phyloP scores from a whole-genome alignment of 805 yeast genomes.

The Pichia scutulata region DNA sequence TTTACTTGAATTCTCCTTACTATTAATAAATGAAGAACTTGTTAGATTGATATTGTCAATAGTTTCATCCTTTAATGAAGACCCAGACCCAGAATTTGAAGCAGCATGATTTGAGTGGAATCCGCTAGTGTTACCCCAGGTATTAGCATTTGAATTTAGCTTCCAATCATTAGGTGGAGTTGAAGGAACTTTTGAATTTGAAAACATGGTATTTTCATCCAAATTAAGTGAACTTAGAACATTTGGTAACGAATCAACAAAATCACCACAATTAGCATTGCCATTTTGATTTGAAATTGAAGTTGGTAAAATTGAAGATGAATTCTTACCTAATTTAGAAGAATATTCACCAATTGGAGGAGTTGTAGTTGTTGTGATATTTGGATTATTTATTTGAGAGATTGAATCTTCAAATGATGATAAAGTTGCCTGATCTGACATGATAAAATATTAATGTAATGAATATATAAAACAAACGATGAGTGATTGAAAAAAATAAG shows the following conservation, averaged over 20 bases:
- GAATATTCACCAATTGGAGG: constrained; percentile 25
- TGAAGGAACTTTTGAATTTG: constrained; percentile 19
- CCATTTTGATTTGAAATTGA: constrained; percentile 2
- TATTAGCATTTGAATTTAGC: constrained; percentile 3
- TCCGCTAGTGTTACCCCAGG: constrained; percentile 3
- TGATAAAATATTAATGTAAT: constrained; percentile 1
- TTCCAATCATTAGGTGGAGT: constrained; percentile 22
- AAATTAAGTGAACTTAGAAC: constrained; percentile 40
- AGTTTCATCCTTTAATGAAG: constrained; percentile 7
- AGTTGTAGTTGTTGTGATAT: constrained; percentile 25
- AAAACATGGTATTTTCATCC: constrained; percentile 25
- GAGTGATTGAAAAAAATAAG: background rate
- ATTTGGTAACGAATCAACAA: constrained; percentile 36
- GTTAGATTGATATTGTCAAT: background rate
- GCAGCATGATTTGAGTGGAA: constrained; percentile 5
- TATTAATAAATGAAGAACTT: background rate
- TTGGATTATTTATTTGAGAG: constrained; percentile 16
- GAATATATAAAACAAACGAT: background rate
- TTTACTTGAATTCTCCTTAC: background rate
- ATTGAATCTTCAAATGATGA: constrained; percentile 27
- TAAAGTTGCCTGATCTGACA: constrained; percentile 31
- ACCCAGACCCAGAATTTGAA: constrained; percentile 13
- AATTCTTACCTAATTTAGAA: constrained; percentile 9
- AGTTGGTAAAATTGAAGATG: constrained; percentile 8
- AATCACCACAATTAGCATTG: background rate